Base-by-base conservation (phyloP, 1,284 basidiomycete genomes). In the Pascua sp. region DNA sequence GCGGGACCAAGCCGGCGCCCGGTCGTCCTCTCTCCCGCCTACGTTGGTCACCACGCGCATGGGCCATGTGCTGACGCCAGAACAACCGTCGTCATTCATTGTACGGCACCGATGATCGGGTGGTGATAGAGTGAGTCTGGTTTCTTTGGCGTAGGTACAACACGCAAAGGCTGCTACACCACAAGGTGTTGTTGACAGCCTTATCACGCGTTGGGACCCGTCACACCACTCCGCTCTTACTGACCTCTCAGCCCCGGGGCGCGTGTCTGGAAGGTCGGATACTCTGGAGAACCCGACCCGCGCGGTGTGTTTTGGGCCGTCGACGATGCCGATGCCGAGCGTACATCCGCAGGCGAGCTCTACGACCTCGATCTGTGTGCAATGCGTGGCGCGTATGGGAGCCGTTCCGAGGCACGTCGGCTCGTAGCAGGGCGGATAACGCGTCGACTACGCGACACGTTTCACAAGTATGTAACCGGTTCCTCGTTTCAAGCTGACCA, bases 361-460 rank as follows among this genome's bases (percentile, higher is more conserved):
- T 78, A 73, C 72, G 71, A 71, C 38, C 62, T 76, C 2, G 75
- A 76, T 56, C 59, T 76, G 5, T 59, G 59, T 0, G 41, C 51
- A 4, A 61, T 71, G 52, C 32, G 43, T 2, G 67, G 66, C 5
- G 59, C 63, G 10, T 42, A 52, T n/a, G 67, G 65, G 18, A 64
- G 65, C 58, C 77, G 85, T 57, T 81, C 82, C 24, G 90, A 92
- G 72, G 85, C 88, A 68, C 85, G 89, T 55, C 81, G 82, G 59
- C 67, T 89, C 58, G 79, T 91, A 36, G 85, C 87, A 59, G 81
- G 86, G 41, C 81, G 83, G 49, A 73, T 95, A 44, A 86, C 90
- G 72, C 79, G 78, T 50, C 82, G 84, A 56, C 71, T 95, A 58
- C 79, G 91, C 65, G 82, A 84, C 32, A 87, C 91, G 4, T 96